Evolutionary conservation across 2,329 filamentous ascomycete species (phyloP).

Genomic region (Cercospora canescens): DNA sequence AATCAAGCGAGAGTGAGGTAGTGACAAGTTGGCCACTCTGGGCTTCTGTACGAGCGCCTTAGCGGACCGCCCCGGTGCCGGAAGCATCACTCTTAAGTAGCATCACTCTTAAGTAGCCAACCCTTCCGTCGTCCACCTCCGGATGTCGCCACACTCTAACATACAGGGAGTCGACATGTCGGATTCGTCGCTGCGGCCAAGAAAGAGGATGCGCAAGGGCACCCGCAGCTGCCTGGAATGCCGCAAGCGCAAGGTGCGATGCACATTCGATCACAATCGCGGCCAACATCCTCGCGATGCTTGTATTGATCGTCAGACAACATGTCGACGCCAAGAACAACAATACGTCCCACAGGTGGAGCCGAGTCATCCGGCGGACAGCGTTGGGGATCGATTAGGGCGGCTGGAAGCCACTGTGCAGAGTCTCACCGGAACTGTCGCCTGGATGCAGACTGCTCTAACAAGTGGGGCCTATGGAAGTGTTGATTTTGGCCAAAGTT

Average conservation of each 20-base stretch:
- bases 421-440: not conserved
- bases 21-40: too few relatives aligned
- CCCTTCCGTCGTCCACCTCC: not conserved
- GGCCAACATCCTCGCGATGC: not conserved
- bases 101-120: not conserved
- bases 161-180: constrained; percentile 24
- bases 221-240: constrained; percentile 35
- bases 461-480: not conserved
- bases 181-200: not conserved
- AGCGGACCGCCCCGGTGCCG: not conserved
- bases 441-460: not conserved
- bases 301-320: not conserved
- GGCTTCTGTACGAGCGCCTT: too few relatives aligned
- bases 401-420: not conserved
- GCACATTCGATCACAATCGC: not conserved
- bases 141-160: not conserved
- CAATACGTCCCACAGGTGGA: not conserved
- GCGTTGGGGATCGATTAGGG: not conserved
- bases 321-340: not conserved
- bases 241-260: not conserved
- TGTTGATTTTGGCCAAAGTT: not conserved
- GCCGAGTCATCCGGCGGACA: not conserved
- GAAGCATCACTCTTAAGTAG: not conserved
- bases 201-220: constrained; percentile 30
- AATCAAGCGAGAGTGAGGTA: too few relatives aligned